phyloP scores from a whole-genome alignment of 257 asterid genomes.

The Plantago elongata region DNA sequence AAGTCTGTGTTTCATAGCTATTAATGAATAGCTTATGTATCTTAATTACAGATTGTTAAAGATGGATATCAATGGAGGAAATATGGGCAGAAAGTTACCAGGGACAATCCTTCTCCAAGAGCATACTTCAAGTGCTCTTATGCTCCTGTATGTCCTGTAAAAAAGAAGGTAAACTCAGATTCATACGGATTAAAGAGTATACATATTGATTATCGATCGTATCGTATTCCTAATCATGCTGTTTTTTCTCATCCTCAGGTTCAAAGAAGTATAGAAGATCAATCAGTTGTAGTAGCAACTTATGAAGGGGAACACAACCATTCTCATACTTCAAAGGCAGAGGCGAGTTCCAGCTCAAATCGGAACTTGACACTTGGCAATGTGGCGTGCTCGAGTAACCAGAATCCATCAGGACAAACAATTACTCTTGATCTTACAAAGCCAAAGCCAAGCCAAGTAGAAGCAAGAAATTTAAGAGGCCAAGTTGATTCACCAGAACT shows the following conservation, averaged over 20 bases:
- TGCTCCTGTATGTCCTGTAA: conserved; percentile 90
- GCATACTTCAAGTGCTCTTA: conserved; percentile 93
- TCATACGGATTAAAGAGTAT: too few species aligned
- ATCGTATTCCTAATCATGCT: background rate
- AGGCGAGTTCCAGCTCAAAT: conserved; percentile 25
- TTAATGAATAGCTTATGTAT: conserved; percentile 8
- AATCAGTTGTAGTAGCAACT: conserved; percentile 62
- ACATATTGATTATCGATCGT: too few species aligned
- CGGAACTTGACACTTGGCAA: conserved; percentile 33
- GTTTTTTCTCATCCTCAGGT: conserved; percentile 36
- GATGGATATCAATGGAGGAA: conserved; percentile 98
- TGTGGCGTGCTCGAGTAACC: conserved; percentile 32
- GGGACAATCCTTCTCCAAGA: conserved; percentile 92
- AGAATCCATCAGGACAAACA: conserved; percentile 32
- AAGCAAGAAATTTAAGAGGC: conserved; percentile 14
- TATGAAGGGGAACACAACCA: conserved; percentile 96
- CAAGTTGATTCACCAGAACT: conserved; percentile 38
- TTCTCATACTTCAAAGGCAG: conserved; percentile 52
- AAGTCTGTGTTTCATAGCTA: background rate
- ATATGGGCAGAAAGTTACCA: conserved; percentile 91
- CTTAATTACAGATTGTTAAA: conserved; percentile 52
- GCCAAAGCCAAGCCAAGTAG: conserved; percentile 27
- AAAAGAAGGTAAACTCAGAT: conserved; percentile 59
- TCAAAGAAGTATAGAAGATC: conserved; percentile 77
- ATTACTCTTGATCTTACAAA: conserved; percentile 65